These are phyloP conservation scores for Lyophyllum atratum DNA, from an alignment of 768 basidiomycete genomes.

Conservation along the genomic window DNA sequence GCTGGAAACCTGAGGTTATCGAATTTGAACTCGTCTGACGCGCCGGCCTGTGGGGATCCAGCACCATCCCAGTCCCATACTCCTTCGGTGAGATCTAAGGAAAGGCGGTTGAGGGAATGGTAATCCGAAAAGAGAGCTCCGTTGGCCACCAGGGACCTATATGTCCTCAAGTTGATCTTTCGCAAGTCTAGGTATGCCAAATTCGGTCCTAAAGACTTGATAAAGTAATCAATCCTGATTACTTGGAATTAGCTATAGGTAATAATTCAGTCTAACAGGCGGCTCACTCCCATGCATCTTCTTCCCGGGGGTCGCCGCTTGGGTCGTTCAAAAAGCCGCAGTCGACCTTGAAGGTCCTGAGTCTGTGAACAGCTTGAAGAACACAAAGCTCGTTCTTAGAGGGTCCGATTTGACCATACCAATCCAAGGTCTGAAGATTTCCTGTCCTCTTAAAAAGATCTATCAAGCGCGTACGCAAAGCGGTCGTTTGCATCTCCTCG, in stretches of 20 bases:
- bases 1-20: conserved; percentile 18
- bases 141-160: conserved; percentile 3
- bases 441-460: conserved; percentile 5
- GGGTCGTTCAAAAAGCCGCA: background rate
- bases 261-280: background rate
- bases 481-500: background rate
- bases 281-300: background rate
- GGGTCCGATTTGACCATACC: conserved; percentile 9
- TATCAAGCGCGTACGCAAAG: background rate
- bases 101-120: conserved; percentile 11
- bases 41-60: conserved; percentile 18
- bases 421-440: conserved; percentile 15
- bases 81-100: conserved; percentile 21
- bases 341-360: background rate
- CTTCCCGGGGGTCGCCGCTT: background rate
- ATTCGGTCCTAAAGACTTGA: conserved; percentile 7
- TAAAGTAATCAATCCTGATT: conserved; percentile 10
- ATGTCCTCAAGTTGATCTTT: conserved; percentile 6
- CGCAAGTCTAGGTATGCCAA: conserved; percentile 14
- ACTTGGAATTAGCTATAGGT: background rate
- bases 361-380: background rate
- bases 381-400: background rate
- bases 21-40: conserved; percentile 12
- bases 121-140: conserved; percentile 6
- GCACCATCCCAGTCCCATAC: conserved; percentile 20